These are phyloP conservation scores for Claviceps sp. DNA, from an alignment of 2,329 filamentous ascomycete species.

Conservation along the genomic window DNA sequence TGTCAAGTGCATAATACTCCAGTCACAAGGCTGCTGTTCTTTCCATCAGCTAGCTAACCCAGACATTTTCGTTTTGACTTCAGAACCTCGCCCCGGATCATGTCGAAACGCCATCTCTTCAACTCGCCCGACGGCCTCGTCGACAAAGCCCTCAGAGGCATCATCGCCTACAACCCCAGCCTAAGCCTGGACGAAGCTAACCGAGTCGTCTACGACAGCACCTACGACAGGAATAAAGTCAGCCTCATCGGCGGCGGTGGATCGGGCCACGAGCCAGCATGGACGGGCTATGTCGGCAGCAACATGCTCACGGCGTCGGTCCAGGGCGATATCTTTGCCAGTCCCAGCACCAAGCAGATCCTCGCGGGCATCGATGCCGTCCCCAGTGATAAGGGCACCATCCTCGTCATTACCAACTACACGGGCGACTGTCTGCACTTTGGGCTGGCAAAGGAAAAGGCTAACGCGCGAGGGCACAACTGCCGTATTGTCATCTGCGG, in stretches of 20 bases:
- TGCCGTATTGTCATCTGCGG: constrained; percentile 47
- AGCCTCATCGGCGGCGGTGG: constrained; percentile 41
- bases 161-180: constrained; percentile 39
- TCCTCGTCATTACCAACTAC: constrained; percentile 52
- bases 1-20: no score
- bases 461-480: constrained; percentile 37
- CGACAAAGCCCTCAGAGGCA: constrained; percentile 34
- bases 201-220: constrained; percentile 36
- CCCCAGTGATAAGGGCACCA: constrained; percentile 40
- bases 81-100: not conserved
- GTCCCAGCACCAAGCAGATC: constrained; percentile 50
- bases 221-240: constrained; percentile 30
- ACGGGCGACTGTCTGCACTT: constrained; percentile 52
- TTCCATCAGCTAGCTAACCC: no score
- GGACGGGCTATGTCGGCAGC: constrained; percentile 48
- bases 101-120: constrained; percentile 42
- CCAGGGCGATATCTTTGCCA: constrained; percentile 50
- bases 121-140: constrained; percentile 39
- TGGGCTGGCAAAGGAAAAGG: constrained; percentile 45
- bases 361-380: constrained; percentile 42
- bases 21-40: no score
- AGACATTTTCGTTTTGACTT: not conserved
- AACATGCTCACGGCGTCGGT: constrained; percentile 50
- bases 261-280: constrained; percentile 48
- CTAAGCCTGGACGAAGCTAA: constrained; percentile 37